Percentiles rank a stretch among this genome's conserved stretches.
Conservation (phyloP, 768 basidiomycete genomes). For the Naganishia randhawae region DNA sequence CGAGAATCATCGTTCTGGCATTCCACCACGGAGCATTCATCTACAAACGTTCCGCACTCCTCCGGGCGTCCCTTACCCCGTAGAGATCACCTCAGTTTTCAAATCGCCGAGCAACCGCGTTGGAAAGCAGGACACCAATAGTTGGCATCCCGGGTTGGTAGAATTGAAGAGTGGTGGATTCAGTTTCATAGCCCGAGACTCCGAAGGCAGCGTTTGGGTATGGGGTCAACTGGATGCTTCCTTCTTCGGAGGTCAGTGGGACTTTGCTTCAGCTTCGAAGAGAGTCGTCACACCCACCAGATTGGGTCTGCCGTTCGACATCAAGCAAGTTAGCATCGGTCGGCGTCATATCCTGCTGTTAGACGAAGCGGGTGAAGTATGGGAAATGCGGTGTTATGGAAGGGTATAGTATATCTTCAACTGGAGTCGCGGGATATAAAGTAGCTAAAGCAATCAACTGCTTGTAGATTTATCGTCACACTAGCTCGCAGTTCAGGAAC, state of each 20-base stretch:
- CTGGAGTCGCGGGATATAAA: background rate
- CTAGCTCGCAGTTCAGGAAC: slow-evolving; percentile 34
- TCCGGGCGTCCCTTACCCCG: slow-evolving; percentile 32
- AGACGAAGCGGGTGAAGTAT: slow-evolving; percentile 43
- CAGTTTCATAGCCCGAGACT: slow-evolving; percentile 43
- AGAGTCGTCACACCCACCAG: slow-evolving; percentile 35
- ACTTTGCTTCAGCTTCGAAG: slow-evolving; percentile 37
- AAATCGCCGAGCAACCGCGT: background rate
- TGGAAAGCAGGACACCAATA: background rate
- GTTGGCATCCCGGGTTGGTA: background rate
- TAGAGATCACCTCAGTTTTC: slow-evolving; percentile 31
- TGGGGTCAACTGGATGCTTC: slow-evolving; percentile 45
- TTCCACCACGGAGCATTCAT: background rate
- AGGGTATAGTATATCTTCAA: slow-evolving; percentile 29
- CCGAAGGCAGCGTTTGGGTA: slow-evolving; percentile 43
- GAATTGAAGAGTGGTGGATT: slow-evolving; percentile 32
- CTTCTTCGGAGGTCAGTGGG: slow-evolving; percentile 22
- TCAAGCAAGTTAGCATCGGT: slow-evolving; percentile 23
- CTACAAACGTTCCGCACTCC: background rate
- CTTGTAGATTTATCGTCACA: slow-evolving; percentile 43
- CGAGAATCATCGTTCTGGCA: slow-evolving; percentile 36
- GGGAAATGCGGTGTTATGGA: slow-evolving; percentile 41
- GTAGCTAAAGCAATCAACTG: background rate
- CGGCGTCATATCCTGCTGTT: slow-evolving; percentile 43
- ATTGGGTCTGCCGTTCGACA: slow-evolving; percentile 37